Conservation (phyloP, 176 grass and related monocot species). For the Luzula sylvatica region DNA sequence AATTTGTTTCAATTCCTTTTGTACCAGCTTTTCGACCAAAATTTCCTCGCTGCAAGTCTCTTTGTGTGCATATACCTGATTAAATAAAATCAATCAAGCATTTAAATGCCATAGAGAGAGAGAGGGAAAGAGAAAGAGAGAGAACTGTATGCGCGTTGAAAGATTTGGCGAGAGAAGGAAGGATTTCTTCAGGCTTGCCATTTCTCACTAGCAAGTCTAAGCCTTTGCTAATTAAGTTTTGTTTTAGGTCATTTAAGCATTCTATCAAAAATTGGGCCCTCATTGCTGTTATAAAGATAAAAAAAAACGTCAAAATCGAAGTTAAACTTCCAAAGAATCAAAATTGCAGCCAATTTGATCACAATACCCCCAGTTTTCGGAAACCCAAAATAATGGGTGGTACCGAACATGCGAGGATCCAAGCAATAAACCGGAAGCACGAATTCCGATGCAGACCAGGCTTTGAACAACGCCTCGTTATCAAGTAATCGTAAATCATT, state of each 20-base stretch:
- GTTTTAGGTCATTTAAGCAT: constrained; percentile 56
- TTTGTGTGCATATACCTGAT: constrained; percentile 76
- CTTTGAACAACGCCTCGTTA: constrained; percentile 50
- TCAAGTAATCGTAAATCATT: constrained; percentile 75
- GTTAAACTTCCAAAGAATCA: background rate
- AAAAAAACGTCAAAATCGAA: background rate
- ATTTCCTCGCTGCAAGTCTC: constrained; percentile 81
- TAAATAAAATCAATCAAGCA: background rate
- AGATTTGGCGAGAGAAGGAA: constrained; percentile 60
- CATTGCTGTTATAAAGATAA: constrained; percentile 19
- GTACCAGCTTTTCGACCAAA: constrained; percentile 43
- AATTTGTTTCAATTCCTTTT: constrained; percentile 38
- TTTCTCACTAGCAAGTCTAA: constrained; percentile 53
- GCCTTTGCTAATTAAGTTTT: constrained; percentile 53
- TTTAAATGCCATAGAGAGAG: background rate
- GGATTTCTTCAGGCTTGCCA: constrained; percentile 67
- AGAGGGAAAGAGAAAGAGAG: background rate
- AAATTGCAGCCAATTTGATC: background rate
- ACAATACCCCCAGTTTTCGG: constrained; percentile 66
- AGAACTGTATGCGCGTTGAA: constrained; percentile 60
- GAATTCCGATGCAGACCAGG: constrained; percentile 44
- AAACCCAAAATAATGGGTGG: constrained; percentile 76
- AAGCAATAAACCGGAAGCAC: constrained; percentile 72
- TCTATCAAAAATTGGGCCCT: constrained; percentile 67
- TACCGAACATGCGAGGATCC: constrained; percentile 42